A percentile compares a stretch with the other conserved stretches of the same genome.
Evolutionary conservation across 2,329 filamentous ascomycete species (phyloP).

Genomic region (Fusarium albidum): DNA sequence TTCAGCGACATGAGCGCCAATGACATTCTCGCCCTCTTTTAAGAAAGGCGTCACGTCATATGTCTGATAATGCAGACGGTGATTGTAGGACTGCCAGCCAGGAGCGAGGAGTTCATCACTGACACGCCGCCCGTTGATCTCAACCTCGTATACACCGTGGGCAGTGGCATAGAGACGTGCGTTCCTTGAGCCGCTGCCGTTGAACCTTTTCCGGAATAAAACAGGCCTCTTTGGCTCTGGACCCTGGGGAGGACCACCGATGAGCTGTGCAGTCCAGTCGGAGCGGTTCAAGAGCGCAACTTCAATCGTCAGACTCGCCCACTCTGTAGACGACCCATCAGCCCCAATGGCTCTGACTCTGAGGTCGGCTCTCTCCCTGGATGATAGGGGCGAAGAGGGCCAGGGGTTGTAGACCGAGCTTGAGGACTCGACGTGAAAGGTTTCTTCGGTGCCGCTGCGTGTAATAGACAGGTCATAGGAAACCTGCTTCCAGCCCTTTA

Average conservation of each 20-base stretch:
- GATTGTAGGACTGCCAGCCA: constrained; percentile 58
- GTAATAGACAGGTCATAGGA: too few relatives aligned
- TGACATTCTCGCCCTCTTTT: constrained; percentile 37
- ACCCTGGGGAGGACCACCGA: constrained; percentile 31
- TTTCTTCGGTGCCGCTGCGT: constrained; percentile 27
- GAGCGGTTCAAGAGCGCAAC: constrained; percentile 40
- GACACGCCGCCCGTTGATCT: constrained; percentile 53
- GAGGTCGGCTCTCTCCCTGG: constrained; percentile 41
- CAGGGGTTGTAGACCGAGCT: constrained; percentile 51
- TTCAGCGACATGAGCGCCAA: constrained; percentile 52
- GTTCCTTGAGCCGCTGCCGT: neutral
- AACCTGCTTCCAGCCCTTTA: too few relatives aligned
- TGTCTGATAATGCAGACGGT: constrained; percentile 57
- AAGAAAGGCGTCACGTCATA: constrained; percentile 56
- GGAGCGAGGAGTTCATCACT: constrained; percentile 52
- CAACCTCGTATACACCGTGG: constrained; percentile 51
- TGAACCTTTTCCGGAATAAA: constrained; percentile 1
- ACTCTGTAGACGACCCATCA: neutral
- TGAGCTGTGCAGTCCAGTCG: constrained; percentile 40
- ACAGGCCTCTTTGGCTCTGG: constrained; percentile 10
- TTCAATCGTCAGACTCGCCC: constrained; percentile 37
- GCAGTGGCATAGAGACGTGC: constrained; percentile 54
- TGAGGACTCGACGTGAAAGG: constrained; percentile 37
- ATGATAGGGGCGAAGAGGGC: constrained; percentile 45
- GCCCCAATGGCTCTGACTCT: constrained; percentile 43